A percentile compares a stretch with the other conserved stretches of the same genome.
Conservation (phyloP, 1,284 basidiomycete species). For the Ustilago vetiveriae region DNA sequence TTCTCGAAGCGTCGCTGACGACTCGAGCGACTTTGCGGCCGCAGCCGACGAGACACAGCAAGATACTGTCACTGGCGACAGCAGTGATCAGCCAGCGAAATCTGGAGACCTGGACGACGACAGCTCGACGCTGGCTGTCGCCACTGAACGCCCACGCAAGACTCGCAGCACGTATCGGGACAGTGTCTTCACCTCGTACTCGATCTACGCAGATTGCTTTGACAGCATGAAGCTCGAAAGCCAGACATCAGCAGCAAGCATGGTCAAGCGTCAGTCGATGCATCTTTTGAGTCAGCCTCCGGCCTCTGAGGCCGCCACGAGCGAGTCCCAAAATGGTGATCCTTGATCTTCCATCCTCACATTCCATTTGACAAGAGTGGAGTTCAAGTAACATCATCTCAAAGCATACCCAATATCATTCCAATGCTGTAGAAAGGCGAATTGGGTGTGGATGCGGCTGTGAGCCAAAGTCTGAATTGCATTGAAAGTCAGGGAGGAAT, state of each 20-base stretch:
- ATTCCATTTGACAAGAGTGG: not conserved
- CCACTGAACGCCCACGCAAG: constrained; percentile 17
- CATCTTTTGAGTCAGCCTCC: constrained; percentile 11
- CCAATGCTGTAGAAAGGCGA: too few relatives aligned
- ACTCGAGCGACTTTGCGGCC: constrained; percentile 10
- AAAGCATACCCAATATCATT: constrained; percentile 28
- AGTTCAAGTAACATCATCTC: not conserved
- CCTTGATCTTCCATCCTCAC: not conserved
- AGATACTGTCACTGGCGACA: not conserved
- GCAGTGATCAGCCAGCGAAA: not conserved
- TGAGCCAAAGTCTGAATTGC: not conserved
- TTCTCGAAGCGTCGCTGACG: constrained; percentile 17
- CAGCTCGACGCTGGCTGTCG: constrained; percentile 1
- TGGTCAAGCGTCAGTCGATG: constrained; percentile 45
- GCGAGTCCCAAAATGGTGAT: constrained; percentile 3
- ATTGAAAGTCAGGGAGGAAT: not conserved
- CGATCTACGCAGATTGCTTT: constrained; percentile 51
- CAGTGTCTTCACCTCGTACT: constrained; percentile 50
- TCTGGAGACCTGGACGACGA: not conserved
- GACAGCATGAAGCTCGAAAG: constrained; percentile 50
- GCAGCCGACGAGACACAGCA: constrained; percentile 1
- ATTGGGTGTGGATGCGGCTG: too few relatives aligned
- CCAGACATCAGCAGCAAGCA: constrained; percentile 44
- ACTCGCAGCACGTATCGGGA: constrained; percentile 40
- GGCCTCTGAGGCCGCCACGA: not conserved